Evolutionary conservation across 148 eudicot species (phyloP).

Genomic region (Rhododendron vialii): DNA sequence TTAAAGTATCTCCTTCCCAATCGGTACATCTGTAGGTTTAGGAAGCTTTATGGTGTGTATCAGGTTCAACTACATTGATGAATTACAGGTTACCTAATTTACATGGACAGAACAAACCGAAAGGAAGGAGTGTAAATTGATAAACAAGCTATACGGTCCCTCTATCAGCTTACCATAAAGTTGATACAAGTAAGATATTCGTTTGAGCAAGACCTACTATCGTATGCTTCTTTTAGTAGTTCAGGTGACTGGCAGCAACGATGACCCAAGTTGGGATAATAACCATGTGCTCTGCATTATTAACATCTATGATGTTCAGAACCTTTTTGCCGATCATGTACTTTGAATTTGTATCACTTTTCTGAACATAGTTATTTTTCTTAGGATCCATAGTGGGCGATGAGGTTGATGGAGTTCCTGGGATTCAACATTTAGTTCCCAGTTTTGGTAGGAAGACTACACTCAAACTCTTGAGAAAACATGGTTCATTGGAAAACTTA

Average conservation of each 20-base stretch:
- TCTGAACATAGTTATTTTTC: slow-evolving; percentile 6
- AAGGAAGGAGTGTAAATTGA: background rate
- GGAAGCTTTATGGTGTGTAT: background rate
- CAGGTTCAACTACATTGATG: background rate
- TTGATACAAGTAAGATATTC: background rate
- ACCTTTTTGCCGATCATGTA: background rate
- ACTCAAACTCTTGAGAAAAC: slow-evolving; percentile 70
- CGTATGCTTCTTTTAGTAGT: background rate
- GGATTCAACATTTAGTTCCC: slow-evolving; percentile 80
- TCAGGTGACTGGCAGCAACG: background rate
- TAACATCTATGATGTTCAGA: background rate
- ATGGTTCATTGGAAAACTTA: slow-evolving; percentile 71
- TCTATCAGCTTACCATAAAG: background rate
- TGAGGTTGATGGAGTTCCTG: slow-evolving; percentile 89
- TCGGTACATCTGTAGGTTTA: background rate
- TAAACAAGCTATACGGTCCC: background rate
- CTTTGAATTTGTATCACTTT: background rate
- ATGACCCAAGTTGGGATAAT: background rate
- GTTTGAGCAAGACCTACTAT: background rate
- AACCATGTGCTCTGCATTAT: background rate
- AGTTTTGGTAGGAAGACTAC: slow-evolving; percentile 88
- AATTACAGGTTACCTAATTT: background rate
- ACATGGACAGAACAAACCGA: background rate
- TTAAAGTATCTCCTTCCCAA: background rate
- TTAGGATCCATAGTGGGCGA: slow-evolving; percentile 93